A percentile compares a stretch with the other conserved stretches of the same genome.
Conservation (phyloP, 2,329 filamentous ascomycete genomes). For the Dothidotthia symphoricarpi region DNA sequence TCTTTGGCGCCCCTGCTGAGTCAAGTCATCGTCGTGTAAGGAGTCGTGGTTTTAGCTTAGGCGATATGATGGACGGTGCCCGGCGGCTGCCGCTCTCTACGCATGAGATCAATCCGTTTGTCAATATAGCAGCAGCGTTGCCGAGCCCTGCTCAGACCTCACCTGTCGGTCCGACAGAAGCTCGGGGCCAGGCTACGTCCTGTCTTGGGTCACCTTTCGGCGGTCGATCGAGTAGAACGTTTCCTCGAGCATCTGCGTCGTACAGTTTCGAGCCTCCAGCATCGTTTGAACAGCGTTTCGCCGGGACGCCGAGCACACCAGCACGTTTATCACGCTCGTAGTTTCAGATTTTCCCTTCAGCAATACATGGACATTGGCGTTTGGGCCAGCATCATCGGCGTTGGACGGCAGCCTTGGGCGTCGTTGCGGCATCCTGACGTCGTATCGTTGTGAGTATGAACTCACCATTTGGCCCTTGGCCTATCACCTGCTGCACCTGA, state of each 20-base stretch:
- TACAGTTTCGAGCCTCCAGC: conserved; percentile 39
- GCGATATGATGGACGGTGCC: conserved; percentile 54
- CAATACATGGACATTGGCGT: conserved; percentile 23
- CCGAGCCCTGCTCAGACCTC: conserved; percentile 27
- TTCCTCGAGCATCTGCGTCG: conserved; percentile 45
- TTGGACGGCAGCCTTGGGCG: conserved; percentile 27
- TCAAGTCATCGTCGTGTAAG: conserved; percentile 57
- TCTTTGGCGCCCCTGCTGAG: conserved; percentile 50
- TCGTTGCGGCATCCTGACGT: conserved; percentile 17
- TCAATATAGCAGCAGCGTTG: conserved; percentile 19
- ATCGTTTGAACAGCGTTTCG: conserved; percentile 43
- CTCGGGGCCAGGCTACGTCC: conserved; percentile 41
- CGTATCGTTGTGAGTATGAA: conserved; percentile 20
- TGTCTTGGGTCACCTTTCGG: conserved; percentile 51
- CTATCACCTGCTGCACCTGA: conserved; percentile 18
- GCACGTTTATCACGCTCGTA: conserved; percentile 25
- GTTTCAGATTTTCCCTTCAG: conserved; percentile 18
- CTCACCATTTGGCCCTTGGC: conserved; percentile 21
- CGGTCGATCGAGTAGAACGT: conserved; percentile 46
- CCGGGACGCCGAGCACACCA: conserved; percentile 27
- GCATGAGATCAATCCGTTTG: conserved; percentile 43
- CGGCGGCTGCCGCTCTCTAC: conserved; percentile 56
- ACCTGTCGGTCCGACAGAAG: conserved; percentile 15
- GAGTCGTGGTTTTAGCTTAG: conserved; percentile 61
- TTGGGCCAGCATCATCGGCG: conserved; percentile 34